These are phyloP conservation scores for Colletotrichum falcatum DNA, from an alignment of 2,329 filamentous ascomycete genomes.

Conservation along the genomic window DNA sequence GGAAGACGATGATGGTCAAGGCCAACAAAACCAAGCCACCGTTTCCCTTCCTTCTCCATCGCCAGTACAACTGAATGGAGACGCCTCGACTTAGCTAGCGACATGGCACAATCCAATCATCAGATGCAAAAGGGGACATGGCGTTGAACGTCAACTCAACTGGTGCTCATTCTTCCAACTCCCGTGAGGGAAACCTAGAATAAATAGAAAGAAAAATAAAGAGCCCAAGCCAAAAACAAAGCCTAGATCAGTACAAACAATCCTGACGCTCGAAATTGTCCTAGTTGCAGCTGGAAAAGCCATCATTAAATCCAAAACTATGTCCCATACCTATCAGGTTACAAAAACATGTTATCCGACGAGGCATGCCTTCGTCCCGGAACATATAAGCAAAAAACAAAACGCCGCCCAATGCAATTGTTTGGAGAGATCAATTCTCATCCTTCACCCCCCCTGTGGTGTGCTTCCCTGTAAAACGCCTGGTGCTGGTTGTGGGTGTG, in stretches of 20 bases:
- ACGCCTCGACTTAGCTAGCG: neutral
- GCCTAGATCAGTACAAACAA: slow-evolving; percentile 26
- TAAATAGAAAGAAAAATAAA: no score
- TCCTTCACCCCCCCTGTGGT: slow-evolving; percentile 8
- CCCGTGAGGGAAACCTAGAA: neutral
- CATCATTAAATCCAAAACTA: slow-evolving; percentile 35
- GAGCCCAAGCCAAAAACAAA: neutral
- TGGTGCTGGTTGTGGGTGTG: slow-evolving; percentile 19
- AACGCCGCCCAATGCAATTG: slow-evolving; percentile 41
- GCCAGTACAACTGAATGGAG: neutral
- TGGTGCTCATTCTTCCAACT: slow-evolving; percentile 18
- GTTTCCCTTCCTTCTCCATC: no score
- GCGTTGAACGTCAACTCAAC: slow-evolving; percentile 10
- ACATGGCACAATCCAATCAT: neutral
- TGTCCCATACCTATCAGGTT: neutral
- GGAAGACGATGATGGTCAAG: neutral
- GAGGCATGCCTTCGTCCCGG: slow-evolving; percentile 20
- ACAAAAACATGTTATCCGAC: neutral
- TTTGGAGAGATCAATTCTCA: slow-evolving; percentile 6
- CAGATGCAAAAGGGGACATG: neutral
- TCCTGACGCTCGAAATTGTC: slow-evolving; percentile 1
- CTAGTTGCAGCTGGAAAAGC: slow-evolving; percentile 2
- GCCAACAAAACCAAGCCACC: no score
- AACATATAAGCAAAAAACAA: slow-evolving; percentile 2
- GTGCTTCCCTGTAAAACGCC: slow-evolving; percentile 33